Evolutionary conservation across 805 yeast genomes (phyloP), one percentile per base, ranked within the genome.

Genomic region (Lipomyces chichibuensis): DNA sequence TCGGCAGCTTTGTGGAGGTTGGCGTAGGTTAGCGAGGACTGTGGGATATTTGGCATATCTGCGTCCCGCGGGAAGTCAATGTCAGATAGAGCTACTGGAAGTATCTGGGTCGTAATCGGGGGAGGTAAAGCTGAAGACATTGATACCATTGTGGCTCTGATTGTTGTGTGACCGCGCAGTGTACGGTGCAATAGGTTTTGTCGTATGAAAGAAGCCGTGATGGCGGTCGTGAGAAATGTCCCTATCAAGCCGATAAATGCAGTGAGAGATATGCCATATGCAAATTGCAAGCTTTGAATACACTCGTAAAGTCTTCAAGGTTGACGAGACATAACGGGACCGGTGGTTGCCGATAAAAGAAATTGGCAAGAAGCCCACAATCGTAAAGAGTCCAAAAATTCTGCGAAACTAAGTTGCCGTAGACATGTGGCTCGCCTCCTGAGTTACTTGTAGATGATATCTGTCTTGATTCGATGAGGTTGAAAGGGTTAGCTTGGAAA

Each of bases 1-100:
- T 79, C 72, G 0, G 92, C 87, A 5, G 97, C 98, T 23, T 77
- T n/a, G 33, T 55, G 23, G 9, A 68, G 39, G 29, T 62, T 65
- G 13, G 17, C 33, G 46, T 33, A 39, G 3, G 70, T 60, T 3
- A 35, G 61, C 32, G 59, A 23, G 23, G 33, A 20, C 14, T n/a
- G 33, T n/a, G 32, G 23, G 43, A 67, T 54, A 14, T 37, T 39
- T 2, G 71, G 69, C 20, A n/a, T n/a, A 9, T 49, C 65, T 17
- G 64, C 62, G 5, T 35, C 27, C 23, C 37, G 33, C n/a, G 51
- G 52, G 59, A 20, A 9, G 69, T 54, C 62, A 57, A 67, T 67
- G 25, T 55, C 70, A 7, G 54, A 20, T 6, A 49, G 43, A n/a
- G 43, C 14, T 25, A 67, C 70, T 14, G 60, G 58, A 14, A 67